Conservation (phyloP, 2,329 filamentous ascomycete species). For the Fusarium secorum region DNA sequence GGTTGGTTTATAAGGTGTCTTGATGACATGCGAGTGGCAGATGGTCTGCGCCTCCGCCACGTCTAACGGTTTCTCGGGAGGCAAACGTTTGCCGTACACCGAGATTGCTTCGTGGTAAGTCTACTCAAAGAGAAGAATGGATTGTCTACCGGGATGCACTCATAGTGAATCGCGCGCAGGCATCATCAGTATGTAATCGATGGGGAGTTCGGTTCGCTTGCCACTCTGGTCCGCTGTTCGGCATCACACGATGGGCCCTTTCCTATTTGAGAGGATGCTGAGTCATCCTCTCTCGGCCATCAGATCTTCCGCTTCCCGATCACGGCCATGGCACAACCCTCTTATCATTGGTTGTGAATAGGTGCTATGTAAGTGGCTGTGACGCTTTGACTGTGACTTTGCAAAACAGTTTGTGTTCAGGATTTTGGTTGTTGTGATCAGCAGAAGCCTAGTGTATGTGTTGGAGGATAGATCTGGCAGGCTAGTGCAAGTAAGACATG, state of each 20-base stretch:
- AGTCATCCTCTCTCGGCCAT: conserved; percentile 34
- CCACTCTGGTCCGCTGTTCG: conserved; percentile 42
- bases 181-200: conserved; percentile 32
- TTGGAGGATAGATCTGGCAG: background rate
- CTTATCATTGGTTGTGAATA: conserved; percentile 2
- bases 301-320: conserved; percentile 36
- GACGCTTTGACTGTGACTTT: background rate
- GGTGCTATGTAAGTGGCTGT: background rate
- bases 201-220: conserved; percentile 38
- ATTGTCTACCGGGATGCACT: conserved; percentile 37
- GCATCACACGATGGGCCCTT: conserved; percentile 42
- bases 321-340: background rate
- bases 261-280: conserved; percentile 35
- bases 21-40: conserved; percentile 35
- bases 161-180: conserved; percentile 41
- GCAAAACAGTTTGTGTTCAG: background rate
- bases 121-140: conserved; percentile 25
- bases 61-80: conserved; percentile 6
- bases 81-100: conserved; percentile 2
- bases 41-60: conserved; percentile 13
- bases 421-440: background rate
- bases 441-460: background rate
- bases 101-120: conserved; percentile 1
- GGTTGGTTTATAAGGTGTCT: conserved; percentile 21
- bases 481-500: background rate